Conservation (phyloP, 129 eudicot species). For the Logfia minima region DNA sequence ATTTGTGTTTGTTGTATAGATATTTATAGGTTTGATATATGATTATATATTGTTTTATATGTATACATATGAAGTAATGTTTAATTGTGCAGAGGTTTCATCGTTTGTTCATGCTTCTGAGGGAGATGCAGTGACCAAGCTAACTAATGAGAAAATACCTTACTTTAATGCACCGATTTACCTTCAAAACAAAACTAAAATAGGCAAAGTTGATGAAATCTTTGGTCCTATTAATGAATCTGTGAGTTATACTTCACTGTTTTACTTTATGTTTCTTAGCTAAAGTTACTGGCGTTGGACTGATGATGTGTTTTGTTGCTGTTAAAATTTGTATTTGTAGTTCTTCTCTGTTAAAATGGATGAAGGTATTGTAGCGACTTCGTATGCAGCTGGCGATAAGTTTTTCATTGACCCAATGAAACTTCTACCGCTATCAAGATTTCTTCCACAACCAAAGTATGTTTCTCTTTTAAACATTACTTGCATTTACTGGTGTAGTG, state of each 20-base stretch:
- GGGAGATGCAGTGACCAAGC: constrained; percentile 95
- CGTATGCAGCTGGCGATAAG: constrained; percentile 79
- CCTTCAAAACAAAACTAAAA: constrained; percentile 87
- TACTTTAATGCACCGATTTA: constrained; percentile 91
- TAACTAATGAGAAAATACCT: constrained; percentile 85
- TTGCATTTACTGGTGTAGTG: not conserved
- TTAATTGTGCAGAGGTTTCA: constrained; percentile 62
- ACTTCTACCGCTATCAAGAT: constrained; percentile 81
- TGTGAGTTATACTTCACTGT: constrained; percentile 38
- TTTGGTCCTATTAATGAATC: constrained; percentile 98
- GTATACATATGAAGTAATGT: not conserved
- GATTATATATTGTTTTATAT: not conserved
- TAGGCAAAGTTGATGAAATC: constrained; percentile 97
- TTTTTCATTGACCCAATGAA: constrained; percentile 89
- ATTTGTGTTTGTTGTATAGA: not conserved
- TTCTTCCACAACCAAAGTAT: constrained; percentile 95
- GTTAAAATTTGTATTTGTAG: constrained; percentile 29
- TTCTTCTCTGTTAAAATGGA: constrained; percentile 68
- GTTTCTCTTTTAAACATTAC: constrained; percentile 27
- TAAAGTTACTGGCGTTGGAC: not conserved
- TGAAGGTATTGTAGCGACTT: constrained; percentile 90
- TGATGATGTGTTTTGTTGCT: constrained; percentile 8
- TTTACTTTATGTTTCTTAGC: not conserved
- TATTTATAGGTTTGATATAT: not conserved
- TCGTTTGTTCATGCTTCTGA: constrained; percentile 83